phyloP scores from a whole-genome alignment of 805 yeast genomes.

The Schwanniomyces sp. region DNA sequence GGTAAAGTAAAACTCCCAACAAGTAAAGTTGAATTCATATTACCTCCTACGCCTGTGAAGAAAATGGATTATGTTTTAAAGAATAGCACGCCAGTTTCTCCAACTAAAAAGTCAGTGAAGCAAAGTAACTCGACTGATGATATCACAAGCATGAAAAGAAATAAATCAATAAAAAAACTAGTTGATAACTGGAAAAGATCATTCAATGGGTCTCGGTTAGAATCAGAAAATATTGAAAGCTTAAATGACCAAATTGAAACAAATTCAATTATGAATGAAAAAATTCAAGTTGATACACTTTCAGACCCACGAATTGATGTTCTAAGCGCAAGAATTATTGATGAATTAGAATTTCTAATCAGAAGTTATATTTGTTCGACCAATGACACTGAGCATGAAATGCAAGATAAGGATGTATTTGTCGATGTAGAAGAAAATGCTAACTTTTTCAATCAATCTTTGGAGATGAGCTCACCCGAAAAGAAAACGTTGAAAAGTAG shows the following conservation, averaged over 20 bases:
- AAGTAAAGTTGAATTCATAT: slow-evolving; percentile 41
- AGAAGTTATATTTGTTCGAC: slow-evolving; percentile 38
- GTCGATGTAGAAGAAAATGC: slow-evolving; percentile 10
- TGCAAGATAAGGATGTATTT: slow-evolving; percentile 8
- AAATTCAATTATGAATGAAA: slow-evolving; percentile 15
- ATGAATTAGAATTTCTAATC: slow-evolving; percentile 60
- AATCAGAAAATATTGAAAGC: background rate
- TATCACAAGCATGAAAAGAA: slow-evolving; percentile 23
- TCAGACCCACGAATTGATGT: slow-evolving; percentile 52
- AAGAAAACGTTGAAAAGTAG: slow-evolving; percentile 6
- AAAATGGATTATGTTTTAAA: slow-evolving; percentile 46
- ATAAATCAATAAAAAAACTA: slow-evolving; percentile 34
- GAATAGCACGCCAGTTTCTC: slow-evolving; percentile 11
- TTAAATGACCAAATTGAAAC: slow-evolving; percentile 13
- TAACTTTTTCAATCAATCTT: slow-evolving; percentile 5
- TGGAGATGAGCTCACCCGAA: slow-evolving; percentile 14
- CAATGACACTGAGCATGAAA: slow-evolving; percentile 15
- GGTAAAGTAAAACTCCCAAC: slow-evolving; percentile 54
- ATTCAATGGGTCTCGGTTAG: slow-evolving; percentile 13
- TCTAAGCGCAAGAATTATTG: slow-evolving; percentile 68
- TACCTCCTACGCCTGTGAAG: slow-evolving; percentile 70
- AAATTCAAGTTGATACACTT: slow-evolving; percentile 13
- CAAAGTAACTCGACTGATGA: background rate
- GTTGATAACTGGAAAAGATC: slow-evolving; percentile 44
- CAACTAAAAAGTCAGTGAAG: slow-evolving; percentile 3